Evolutionary conservation across 108 stramenopile genomes (phyloP).

Genomic region (Cyclotella distinguenda): DNA sequence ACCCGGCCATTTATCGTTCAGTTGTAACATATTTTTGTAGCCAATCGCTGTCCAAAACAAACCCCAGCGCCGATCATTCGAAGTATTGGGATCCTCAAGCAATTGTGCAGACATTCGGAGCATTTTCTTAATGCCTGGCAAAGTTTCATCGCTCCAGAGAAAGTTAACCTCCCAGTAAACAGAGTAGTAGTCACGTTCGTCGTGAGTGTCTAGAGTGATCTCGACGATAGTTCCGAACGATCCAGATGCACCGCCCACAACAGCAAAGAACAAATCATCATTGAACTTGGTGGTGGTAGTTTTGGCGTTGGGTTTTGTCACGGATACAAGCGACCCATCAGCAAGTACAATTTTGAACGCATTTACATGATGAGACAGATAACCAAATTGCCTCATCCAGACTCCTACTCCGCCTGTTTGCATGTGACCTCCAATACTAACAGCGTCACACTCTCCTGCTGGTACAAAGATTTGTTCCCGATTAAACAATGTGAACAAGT

Average conservation of each 20-base stretch:
- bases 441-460: conserved; percentile 7
- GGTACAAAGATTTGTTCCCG: neutral
- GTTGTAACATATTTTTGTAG: neutral
- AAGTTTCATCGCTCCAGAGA: neutral
- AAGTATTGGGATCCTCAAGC: neutral
- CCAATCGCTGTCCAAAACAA: neutral
- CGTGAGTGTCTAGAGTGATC: neutral
- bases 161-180: conserved; percentile 11
- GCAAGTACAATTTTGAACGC: neutral
- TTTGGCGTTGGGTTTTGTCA: neutral
- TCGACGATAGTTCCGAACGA: neutral
- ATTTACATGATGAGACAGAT: neutral
- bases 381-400: neutral
- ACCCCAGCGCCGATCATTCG: conserved; percentile 1
- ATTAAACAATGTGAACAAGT: neutral
- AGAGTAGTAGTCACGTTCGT: neutral
- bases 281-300: neutral
- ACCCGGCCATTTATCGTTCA: neutral
- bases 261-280: neutral
- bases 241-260: neutral
- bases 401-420: neutral
- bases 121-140: neutral
- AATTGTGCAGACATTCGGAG: neutral
- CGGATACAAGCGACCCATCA: neutral
- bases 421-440: neutral